A percentile compares a stretch with the other conserved stretches of the same genome.
These are phyloP conservation scores for Ceratobasidium theobromae DNA, from an alignment of 1,284 basidiomycete genomes.

Conservation along the genomic window DNA sequence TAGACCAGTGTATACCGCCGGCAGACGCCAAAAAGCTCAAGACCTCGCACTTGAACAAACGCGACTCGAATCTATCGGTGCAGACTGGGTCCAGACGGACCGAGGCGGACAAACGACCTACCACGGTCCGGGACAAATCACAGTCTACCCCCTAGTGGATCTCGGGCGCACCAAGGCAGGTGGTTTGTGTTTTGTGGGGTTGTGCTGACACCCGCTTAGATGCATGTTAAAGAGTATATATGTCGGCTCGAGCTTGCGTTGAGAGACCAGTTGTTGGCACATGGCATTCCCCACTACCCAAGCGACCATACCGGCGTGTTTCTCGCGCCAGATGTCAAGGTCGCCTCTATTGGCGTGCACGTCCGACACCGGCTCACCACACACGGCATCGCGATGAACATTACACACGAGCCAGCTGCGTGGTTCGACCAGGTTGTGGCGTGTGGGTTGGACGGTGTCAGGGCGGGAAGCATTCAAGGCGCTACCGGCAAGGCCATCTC, in stretches of 20 bases:
- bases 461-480: conserved; percentile 53
- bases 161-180: conserved; percentile 57
- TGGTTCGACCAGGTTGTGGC: conserved; percentile 92
- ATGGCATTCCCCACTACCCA: conserved; percentile 55
- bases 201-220: too few species aligned
- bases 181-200: conserved; percentile 22
- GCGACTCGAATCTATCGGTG: conserved; percentile 73
- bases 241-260: conserved; percentile 67
- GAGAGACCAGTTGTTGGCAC: conserved; percentile 58
- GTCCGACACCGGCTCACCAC: conserved; percentile 91
- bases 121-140: conserved; percentile 96
- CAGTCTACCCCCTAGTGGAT: conserved; percentile 94
- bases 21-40: conserved; percentile 73
- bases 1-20: conserved; percentile 91
- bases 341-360: conserved; percentile 95
- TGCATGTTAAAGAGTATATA: too few species aligned
- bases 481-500: conserved; percentile 20
- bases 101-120: conserved; percentile 95
- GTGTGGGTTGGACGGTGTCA: conserved; percentile 88
- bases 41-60: conserved; percentile 63
- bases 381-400: conserved; percentile 94
- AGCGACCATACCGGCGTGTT: conserved; percentile 80
- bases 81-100: conserved; percentile 81
- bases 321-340: conserved; percentile 63
- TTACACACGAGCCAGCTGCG: conserved; percentile 71